Evolutionary conservation across 306 rosid genomes (phyloP).

Genomic region (Inga oerstediana): DNA sequence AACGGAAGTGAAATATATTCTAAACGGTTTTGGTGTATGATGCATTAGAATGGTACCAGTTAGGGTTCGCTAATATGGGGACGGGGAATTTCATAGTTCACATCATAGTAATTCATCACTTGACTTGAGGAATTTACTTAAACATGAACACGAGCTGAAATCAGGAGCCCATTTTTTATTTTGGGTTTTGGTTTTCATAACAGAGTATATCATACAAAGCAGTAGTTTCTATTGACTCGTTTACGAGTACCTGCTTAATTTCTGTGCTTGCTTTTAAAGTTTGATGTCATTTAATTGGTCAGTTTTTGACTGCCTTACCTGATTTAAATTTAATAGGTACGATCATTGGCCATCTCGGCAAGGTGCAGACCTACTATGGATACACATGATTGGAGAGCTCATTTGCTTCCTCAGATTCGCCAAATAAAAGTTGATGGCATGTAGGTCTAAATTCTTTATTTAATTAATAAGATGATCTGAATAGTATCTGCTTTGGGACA

Average conservation of each 20-base stretch:
- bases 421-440: slow-evolving; percentile 28
- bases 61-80: neutral
- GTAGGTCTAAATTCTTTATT: slow-evolving; percentile 6
- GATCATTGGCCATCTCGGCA: neutral
- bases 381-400: slow-evolving; percentile 38
- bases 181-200: neutral
- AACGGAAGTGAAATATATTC: neutral
- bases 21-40: neutral
- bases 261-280: neutral
- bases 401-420: slow-evolving; percentile 23
- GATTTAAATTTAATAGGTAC: neutral
- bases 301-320: neutral
- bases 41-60: neutral
- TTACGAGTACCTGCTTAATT: neutral
- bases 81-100: neutral
- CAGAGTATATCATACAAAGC: neutral
- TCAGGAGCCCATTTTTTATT: neutral
- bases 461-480: neutral
- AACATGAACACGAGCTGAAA: neutral
- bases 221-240: neutral
- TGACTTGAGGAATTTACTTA: neutral
- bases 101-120: neutral
- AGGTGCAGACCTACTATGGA: slow-evolving; percentile 25
- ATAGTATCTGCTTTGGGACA: neutral
- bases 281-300: neutral